phyloP scores from a whole-genome alignment of 2,329 filamentous ascomycete species.

The Talaromyces sp. region DNA sequence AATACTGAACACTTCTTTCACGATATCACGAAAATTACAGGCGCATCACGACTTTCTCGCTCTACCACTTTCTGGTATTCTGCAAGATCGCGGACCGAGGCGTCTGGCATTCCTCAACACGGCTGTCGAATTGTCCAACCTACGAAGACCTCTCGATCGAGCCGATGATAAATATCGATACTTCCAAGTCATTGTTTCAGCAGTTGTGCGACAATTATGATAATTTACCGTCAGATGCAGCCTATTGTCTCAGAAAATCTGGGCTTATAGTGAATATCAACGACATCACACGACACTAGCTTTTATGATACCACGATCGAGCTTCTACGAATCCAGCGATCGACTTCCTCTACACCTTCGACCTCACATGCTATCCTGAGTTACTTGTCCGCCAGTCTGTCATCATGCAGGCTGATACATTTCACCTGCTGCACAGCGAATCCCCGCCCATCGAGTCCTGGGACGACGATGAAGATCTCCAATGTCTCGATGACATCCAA shows the following conservation, averaged over 20 bases:
- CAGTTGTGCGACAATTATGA: not conserved
- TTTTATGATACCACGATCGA: not conserved
- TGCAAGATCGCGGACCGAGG: constrained; percentile 1
- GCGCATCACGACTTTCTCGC: not conserved
- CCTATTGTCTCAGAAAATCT: not conserved
- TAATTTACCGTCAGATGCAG: constrained; percentile 3
- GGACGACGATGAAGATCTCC: constrained; percentile 49
- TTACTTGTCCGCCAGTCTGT: not conserved
- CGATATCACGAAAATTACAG: not conserved
- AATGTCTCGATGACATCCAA: constrained; percentile 46
- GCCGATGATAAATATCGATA: constrained; percentile 7
- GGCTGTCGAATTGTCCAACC: not conserved
- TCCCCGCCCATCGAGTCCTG: constrained; percentile 44
- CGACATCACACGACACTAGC: constrained; percentile 8
- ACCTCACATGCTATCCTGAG: constrained; percentile 2
- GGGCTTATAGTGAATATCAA: not conserved
- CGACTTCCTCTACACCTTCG: not conserved
- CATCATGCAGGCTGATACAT: constrained; percentile 39
- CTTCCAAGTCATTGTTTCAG: not conserved
- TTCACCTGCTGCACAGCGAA: constrained; percentile 34
- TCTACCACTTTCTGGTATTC: constrained; percentile 5
- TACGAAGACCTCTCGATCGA: not conserved
- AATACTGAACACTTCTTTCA: not conserved
- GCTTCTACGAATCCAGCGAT: not conserved
- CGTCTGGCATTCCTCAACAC: constrained; percentile 13